phyloP scores from a whole-genome alignment of 345 rosid species.

The Arabis hirsuta region DNA sequence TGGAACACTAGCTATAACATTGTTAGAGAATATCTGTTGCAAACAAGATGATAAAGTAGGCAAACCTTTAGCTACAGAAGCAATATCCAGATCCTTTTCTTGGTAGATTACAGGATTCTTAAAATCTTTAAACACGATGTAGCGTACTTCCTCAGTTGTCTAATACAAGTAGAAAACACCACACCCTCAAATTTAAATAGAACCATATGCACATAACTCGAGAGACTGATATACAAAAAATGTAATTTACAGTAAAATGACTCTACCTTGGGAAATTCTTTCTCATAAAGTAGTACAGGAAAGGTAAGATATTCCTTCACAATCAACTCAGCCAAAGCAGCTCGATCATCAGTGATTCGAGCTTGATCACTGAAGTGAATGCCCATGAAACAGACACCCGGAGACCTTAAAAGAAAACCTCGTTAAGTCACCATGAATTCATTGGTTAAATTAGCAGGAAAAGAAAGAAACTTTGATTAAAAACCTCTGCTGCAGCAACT shows the following conservation, averaged over 20 bases:
- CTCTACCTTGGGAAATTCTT: slow-evolving; percentile 61
- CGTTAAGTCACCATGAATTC: slow-evolving; percentile 12
- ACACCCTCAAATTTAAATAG: background rate
- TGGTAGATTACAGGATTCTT: slow-evolving; percentile 54
- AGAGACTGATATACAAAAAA: slow-evolving; percentile 11
- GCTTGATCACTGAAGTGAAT: slow-evolving; percentile 55
- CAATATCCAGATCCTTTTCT: slow-evolving; percentile 60
- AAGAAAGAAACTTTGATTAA: slow-evolving; percentile 12
- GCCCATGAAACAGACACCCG: slow-evolving; percentile 63
- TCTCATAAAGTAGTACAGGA: slow-evolving; percentile 67
- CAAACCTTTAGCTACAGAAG: slow-evolving; percentile 67
- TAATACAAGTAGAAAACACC: slow-evolving; percentile 40
- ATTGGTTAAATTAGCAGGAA: background rate
- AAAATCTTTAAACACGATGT: slow-evolving; percentile 63
- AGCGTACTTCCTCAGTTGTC: slow-evolving; percentile 59
- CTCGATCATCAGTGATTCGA: slow-evolving; percentile 50
- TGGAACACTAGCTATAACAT: slow-evolving; percentile 12
- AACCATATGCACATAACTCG: background rate
- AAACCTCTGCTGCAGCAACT: slow-evolving; percentile 81
- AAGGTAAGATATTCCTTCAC: slow-evolving; percentile 73
- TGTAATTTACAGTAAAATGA: background rate
- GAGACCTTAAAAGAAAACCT: slow-evolving; percentile 55
- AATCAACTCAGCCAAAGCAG: slow-evolving; percentile 55
- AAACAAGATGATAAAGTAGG: slow-evolving; percentile 14
- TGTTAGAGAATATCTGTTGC: background rate